Evolutionary conservation across 352 stramenopile genomes (phyloP), one percentile per base, ranked within the genome.

Genomic region (Phytophthora ramorum): DNA sequence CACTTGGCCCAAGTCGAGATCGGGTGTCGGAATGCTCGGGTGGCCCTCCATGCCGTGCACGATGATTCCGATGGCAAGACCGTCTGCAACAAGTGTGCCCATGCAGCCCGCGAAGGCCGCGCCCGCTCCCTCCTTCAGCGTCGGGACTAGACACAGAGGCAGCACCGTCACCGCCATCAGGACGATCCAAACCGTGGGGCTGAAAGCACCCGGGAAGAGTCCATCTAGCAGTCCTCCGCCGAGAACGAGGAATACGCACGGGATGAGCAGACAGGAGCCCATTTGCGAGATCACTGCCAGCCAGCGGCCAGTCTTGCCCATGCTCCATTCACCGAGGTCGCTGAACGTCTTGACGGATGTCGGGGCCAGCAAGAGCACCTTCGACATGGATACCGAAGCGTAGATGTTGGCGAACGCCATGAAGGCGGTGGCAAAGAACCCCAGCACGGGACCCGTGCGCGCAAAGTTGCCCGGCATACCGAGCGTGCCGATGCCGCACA

Each of bases 341-440:
- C 78, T 66, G 40, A 78, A 90, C 2, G 83, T 90, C 17, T 79
- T 79, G 4, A 91, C 79, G 0, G 65, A 73, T 8, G 58, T 71
- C 13, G 80, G 78, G 10, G 83, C 80, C 7, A 77, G 35, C 16
- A 91, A 53, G 49, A 91, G 63, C 24, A 82, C 71, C 58, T 86
- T 87, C 58, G 72, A 87, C 63, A 73, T 75, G 19, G 71, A 38
- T 13, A 89, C 60, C 7, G 77, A 79, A 1, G 79, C 73, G 64
- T 88, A 89, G 24, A 87, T 73, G 54, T 89, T 91, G 63, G 78
- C 78, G 34, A 82, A 76, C 0, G 79, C 79, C 79, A 91, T 88
- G 65, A 91, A 85, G 3, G 78, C 55, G 40, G 81, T 76, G 22
- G 73, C 79, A 17, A 81, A 38, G 12, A 70, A 70, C 7, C 73